Base-by-base conservation (phyloP, 345 rosid species). In the Gossypium longicalyx region DNA sequence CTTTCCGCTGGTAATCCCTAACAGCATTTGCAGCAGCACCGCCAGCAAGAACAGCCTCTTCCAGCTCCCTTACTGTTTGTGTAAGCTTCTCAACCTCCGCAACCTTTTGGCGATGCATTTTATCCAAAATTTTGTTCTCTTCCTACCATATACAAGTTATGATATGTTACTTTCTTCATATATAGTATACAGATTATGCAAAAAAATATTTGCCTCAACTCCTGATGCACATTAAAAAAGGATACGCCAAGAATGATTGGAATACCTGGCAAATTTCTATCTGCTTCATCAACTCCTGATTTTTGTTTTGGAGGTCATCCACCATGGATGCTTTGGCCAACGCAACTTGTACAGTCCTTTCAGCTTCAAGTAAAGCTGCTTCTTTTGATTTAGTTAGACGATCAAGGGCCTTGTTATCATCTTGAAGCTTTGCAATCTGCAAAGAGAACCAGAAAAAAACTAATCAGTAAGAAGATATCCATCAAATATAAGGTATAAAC, bases 1-100 rank as follows among this genome's bases (percentile, higher is more conserved):
- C 94, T 86, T 91, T 94, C 79, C 98, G 88, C 78, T 91, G 98
- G 82, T 92, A 94, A 83, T 94, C 97, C 86, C 98, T 85, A 80
- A 91, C 98, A 22, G 98, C 97, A 74, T 94, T 94, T 70, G 99
- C 99, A 54, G 98, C 98, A 44, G 97, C 98, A 77, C 98, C 98
- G 71, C 98, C 98, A 70, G 98, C 93, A 79, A 94, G 98, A 83
- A 94, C 98, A 79, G 98, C 97, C 86, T 94, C 98, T 87, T 94
- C 98, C 66, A 94, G 88, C 85, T 94, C 98, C 63, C 94, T 81
- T 67, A 95, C 99, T 53, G 89, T 93, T 84, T 95, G 99, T 65
- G 94, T 91, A 79, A 95, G 94, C 87, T 93, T 95, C 81, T 95
- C 98, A 82, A 95, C 98, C 91, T 95, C 98, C 8, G 97, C 98